Conservation (phyloP, 768 basidiomycete genomes). For the Rubroboletus pulcherrimus region DNA sequence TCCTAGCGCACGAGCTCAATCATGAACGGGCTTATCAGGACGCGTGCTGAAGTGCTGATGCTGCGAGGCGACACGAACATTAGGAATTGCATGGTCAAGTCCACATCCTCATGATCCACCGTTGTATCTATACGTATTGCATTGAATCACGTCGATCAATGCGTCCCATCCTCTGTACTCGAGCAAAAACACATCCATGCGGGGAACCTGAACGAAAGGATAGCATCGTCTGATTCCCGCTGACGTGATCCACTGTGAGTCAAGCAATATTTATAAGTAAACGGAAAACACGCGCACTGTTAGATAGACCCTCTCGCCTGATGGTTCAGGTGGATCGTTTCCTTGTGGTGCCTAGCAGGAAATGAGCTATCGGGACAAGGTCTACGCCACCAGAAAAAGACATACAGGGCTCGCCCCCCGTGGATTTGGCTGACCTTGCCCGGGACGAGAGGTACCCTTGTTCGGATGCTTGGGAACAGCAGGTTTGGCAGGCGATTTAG, state of each 20-base stretch:
- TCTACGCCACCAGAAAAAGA: not conserved
- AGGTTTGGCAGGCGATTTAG: not conserved
- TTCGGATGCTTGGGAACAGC: not conserved
- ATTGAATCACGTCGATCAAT: not conserved
- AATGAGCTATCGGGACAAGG: not conserved
- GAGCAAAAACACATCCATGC: slow-evolving; percentile 1
- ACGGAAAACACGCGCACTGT: not conserved
- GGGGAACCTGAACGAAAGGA: not conserved
- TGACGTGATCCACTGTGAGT: not conserved
- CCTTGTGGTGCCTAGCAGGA: not conserved
- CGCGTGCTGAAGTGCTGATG: too few relatives aligned
- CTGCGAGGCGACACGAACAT: too few relatives aligned
- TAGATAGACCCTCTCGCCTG: not conserved
- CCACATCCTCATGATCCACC: not conserved
- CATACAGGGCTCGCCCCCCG: not conserved
- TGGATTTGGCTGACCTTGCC: not conserved
- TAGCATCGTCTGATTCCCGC: not conserved
- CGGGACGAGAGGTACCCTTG: rapidly evolving
- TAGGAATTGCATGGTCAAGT: too few relatives aligned
- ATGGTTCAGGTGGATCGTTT: not conserved
- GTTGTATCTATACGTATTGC: not conserved
- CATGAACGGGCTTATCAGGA: too few relatives aligned
- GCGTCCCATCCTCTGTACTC: not conserved
- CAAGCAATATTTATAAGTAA: too few relatives aligned
- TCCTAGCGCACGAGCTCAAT: too few relatives aligned